Conservation (phyloP, 2,329 filamentous ascomycete species). For the Paracoccidioides brasiliensis region DNA sequence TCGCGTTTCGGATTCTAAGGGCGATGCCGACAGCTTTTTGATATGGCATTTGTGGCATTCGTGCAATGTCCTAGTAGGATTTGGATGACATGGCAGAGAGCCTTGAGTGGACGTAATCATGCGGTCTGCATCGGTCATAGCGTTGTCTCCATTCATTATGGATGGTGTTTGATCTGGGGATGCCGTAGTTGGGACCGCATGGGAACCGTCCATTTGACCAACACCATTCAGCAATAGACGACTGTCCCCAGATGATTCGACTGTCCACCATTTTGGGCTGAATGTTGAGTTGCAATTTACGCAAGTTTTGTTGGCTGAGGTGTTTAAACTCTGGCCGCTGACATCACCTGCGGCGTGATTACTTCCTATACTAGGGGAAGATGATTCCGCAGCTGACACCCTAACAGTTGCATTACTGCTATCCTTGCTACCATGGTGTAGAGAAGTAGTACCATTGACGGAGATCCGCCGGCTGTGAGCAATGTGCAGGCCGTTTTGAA, state of each 20-base stretch:
- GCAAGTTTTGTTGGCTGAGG: conserved; percentile 21
- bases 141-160: conserved; percentile 3
- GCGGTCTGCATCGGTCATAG: conserved; percentile 3
- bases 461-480: conserved; percentile 44
- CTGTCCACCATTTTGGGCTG: conserved; percentile 49
- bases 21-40: conserved; percentile 28
- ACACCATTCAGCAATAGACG: conserved; percentile 22
- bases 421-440: conserved; percentile 15
- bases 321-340: conserved; percentile 16
- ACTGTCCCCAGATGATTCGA: conserved; percentile 38
- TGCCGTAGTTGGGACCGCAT: neutral
- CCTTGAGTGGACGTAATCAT: conserved; percentile 11
- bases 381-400: conserved; percentile 8
- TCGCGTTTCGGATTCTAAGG: conserved; percentile 16
- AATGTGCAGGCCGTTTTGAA: conserved; percentile 15
- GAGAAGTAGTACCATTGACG: conserved; percentile 26
- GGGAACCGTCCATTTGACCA: conserved; percentile 12
- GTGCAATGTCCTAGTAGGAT: conserved; percentile 29
- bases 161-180: conserved; percentile 15
- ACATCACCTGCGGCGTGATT: conserved; percentile 14
- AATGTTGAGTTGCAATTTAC: conserved; percentile 27
- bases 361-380: conserved; percentile 8
- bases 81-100: neutral
- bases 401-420: conserved; percentile 1
- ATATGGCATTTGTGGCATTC: conserved; percentile 64